Evolutionary conservation across 2,329 filamentous ascomycete species (phyloP), one percentile per base, ranked within the genome.

Genomic region (Alternaria rosae): DNA sequence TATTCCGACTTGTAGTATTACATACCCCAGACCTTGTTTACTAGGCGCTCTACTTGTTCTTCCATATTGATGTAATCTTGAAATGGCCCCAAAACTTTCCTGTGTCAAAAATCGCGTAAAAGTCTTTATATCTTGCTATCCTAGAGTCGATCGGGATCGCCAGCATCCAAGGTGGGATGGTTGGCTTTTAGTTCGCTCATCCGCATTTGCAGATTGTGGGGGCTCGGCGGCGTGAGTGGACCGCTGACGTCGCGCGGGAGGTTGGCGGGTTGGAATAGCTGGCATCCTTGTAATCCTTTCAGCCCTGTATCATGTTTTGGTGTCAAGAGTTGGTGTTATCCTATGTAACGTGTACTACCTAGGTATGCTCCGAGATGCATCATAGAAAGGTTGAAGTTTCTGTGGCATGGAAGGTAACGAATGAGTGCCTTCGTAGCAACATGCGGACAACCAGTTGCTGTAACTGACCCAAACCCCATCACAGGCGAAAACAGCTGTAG

Each of bases 11-110:
- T 13, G 4, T 20, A 13, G 6, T 21, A 12, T 26, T 28, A 30
- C 41, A 76, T 86, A 83, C 84, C 81, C 91, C 92, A 94, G 62
- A 86, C 86, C 81, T 93, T 93, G 55, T 91, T 83, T 4, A 92
- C 89, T 11, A 97, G 84, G 26, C 85, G 84, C 23, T 85, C 77
- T 12, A 96, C 87, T 80, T 94, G 91, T n/a, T 87, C 85, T 53
- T 96, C 91, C 93, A 97, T 96, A 12, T 57, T 79, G 32, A 26
- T 30, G 12, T 23, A 41, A n/a, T 41, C 12, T 26, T 35, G 35
- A 4, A 28, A 20, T 12, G 28, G n/a, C 47, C 12, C 9, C 20
- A 13, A 35, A 28, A 35, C 2, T 20, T 11, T 25, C 11, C 30
- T 30, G n/a, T 35, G 25, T n/a, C 32, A 20, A 9, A 28, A 10